Base-by-base conservation (phyloP, 371 early-diverging fungal species). In the Mucor irregularis region DNA sequence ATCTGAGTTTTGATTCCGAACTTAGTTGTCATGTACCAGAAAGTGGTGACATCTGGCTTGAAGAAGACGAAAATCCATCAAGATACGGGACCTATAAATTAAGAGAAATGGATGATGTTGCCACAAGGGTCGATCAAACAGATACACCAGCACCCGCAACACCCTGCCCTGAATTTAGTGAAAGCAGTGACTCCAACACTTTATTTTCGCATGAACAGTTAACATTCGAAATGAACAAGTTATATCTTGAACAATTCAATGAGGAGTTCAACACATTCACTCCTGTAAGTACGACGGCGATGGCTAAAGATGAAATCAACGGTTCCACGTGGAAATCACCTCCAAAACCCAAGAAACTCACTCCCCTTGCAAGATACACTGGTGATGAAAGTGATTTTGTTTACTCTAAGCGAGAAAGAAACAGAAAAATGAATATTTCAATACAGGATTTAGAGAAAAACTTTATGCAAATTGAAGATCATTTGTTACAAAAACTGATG, bases 191-290 rank as follows among this genome's bases (percentile, higher is more conserved):
- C n/a, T n/a, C n/a, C n/a, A n/a, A n/a, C n/a, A n/a, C n/a, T n/a
- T n/a, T n/a, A n/a, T 47, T 52, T 7, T 40, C 64, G 19, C 55
- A 57, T 9, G 57, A 53, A 0, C 25, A 49, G 8, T 40, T 64
- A 5, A 24, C 56, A 1, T 25, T 37, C 7, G 53, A 55, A 19
- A 65, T 71, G 35, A 49, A 57, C 28, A 62, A 53, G 11, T 11
- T 71, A 5, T 71, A 68, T 17, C 10, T 46, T 9, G 43, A 65
- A 8, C 62, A 65, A 14, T 9, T 68, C 19, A 44, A 62, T 17
- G 17, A 38, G 4, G 65, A 64, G 21, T 71, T 71, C 21, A 56
- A 53, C 25, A 37, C 25, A 16, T 25, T 19, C 5, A 29, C 16
- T 25, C 38, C 21, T 16, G 14, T 33, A 2, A 17, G 1, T 9